Conservation (phyloP, 352 stramenopile species). For the Globisporangium uncinulatum region DNA sequence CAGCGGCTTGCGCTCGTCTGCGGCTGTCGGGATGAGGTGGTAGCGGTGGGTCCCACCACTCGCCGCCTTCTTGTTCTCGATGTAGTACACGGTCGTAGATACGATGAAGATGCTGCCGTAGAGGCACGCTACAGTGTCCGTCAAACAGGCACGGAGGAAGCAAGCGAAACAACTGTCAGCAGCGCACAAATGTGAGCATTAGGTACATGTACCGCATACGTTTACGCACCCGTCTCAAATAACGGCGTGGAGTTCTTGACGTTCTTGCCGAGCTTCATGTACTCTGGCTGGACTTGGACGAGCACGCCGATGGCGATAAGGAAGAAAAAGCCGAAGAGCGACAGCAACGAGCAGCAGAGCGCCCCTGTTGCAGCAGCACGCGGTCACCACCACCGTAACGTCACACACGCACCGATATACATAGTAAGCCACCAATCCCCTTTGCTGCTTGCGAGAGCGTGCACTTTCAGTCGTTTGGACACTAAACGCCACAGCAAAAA, state of each 20-base stretch:
- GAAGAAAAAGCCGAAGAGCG: slow-evolving; percentile 71
- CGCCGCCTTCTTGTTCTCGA: slow-evolving; percentile 55
- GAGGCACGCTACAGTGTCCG: slow-evolving; percentile 30
- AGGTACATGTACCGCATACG: neutral
- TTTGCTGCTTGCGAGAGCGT: neutral
- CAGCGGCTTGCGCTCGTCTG: slow-evolving; percentile 59
- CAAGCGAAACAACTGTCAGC: no score
- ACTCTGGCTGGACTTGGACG: slow-evolving; percentile 73
- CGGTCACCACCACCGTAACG: neutral
- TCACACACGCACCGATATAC: neutral
- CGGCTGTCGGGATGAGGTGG: slow-evolving; percentile 32
- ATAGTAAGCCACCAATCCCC: no score
- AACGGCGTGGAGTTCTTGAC: slow-evolving; percentile 55
- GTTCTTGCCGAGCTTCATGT: slow-evolving; percentile 80
- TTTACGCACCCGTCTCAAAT: slow-evolving; percentile 46
- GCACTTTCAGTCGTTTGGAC: neutral
- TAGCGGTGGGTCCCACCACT: slow-evolving; percentile 25
- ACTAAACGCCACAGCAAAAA: neutral
- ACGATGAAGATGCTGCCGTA: slow-evolving; percentile 70
- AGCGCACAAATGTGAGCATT: no score
- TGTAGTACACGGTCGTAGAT: slow-evolving; percentile 61
- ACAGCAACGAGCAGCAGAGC: slow-evolving; percentile 71
- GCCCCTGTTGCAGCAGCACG: slow-evolving; percentile 28
- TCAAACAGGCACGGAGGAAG: no score
- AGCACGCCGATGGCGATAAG: slow-evolving; percentile 57